A percentile compares a stretch with the other conserved stretches of the same genome.
Conservation (phyloP, 106 monocot genomes). For the Platanthera zijinensis region DNA sequence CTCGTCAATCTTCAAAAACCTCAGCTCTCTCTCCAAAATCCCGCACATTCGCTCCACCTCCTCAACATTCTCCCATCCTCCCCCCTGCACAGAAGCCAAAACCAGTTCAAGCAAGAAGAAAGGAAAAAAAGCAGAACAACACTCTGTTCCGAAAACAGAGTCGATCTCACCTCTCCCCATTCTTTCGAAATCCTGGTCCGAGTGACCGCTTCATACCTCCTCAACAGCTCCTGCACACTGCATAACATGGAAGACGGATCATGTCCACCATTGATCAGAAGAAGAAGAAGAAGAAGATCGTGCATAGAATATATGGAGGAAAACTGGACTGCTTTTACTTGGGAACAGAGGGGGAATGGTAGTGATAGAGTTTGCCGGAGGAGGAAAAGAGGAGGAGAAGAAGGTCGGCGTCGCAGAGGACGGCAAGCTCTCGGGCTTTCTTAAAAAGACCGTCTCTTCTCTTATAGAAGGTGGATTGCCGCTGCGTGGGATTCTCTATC, state of each 20-base stretch:
- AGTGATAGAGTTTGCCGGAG: slow-evolving; percentile 79
- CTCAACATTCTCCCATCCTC: slow-evolving; percentile 27
- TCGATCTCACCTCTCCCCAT: slow-evolving; percentile 10
- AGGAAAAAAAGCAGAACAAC: too few species aligned
- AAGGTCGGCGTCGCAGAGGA: slow-evolving; percentile 75
- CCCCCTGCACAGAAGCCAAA: slow-evolving; percentile 23
- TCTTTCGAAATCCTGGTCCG: slow-evolving; percentile 45
- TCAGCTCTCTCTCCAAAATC: slow-evolving; percentile 52
- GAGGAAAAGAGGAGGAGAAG: slow-evolving; percentile 83
- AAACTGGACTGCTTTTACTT: slow-evolving; percentile 12
- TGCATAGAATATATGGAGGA: not conserved
- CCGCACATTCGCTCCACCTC: slow-evolving; percentile 54
- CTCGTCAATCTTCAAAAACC: slow-evolving; percentile 63
- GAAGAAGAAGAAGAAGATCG: not conserved
- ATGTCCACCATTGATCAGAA: not conserved
- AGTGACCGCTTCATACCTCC: slow-evolving; percentile 51
- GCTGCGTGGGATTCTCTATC: slow-evolving; percentile 78
- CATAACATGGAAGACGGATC: not conserved
- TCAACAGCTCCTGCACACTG: slow-evolving; percentile 49
- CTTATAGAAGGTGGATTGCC: slow-evolving; percentile 94
- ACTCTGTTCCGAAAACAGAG: not conserved
- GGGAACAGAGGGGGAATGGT: slow-evolving; percentile 55
- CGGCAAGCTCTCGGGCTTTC: slow-evolving; percentile 74
- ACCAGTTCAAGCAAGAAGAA: not conserved
- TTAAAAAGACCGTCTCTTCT: slow-evolving; percentile 91